These are phyloP conservation scores for Dendrobium nobile DNA, from an alignment of 106 monocot species.

Conservation along the genomic window DNA sequence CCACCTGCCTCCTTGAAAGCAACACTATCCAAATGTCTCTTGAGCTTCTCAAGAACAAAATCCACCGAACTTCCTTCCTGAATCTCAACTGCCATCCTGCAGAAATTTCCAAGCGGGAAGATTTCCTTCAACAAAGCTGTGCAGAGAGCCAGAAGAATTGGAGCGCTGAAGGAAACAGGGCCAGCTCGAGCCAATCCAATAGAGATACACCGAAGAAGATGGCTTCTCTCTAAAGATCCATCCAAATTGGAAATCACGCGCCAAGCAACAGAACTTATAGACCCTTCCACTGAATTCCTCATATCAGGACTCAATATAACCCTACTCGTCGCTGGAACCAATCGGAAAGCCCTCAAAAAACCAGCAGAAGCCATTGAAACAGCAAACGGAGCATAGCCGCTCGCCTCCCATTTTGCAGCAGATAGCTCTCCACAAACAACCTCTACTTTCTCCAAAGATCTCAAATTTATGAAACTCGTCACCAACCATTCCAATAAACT, in stretches of 20 bases:
- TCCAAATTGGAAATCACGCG: conserved; percentile 23
- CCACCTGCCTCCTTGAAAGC: conserved; percentile 92
- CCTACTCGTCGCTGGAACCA: conserved; percentile 23
- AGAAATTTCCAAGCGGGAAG: conserved; percentile 43
- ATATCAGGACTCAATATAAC: conserved; percentile 22
- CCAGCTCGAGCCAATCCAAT: conserved; percentile 70
- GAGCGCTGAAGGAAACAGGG: conserved; percentile 21
- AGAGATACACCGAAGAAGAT: conserved; percentile 61
- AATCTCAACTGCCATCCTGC: conserved; percentile 20
- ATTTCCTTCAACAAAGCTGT: conserved; percentile 41
- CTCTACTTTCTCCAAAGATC: conserved; percentile 29
- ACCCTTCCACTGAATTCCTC: conserved; percentile 39
- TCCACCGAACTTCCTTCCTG: conserved; percentile 4
- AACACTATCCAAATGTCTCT: conserved; percentile 36
- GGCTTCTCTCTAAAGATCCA: conserved; percentile 13
- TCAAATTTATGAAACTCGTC: conserved; percentile 23
- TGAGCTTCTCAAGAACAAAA: conserved; percentile 12
- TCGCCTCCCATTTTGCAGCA: conserved; percentile 13
- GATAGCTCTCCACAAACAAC: conserved; percentile 31
- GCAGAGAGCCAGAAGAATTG: conserved; percentile 50
- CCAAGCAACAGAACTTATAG: conserved; percentile 41
- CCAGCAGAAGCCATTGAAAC: conserved; percentile 64
- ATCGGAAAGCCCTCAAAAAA: conserved; percentile 54
- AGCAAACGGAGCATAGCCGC: conserved; percentile 23
- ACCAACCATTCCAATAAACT: conserved; percentile 69